These are phyloP conservation scores for Fomes fomentarius DNA, from an alignment of 1,284 basidiomycete genomes.

Conservation along the genomic window DNA sequence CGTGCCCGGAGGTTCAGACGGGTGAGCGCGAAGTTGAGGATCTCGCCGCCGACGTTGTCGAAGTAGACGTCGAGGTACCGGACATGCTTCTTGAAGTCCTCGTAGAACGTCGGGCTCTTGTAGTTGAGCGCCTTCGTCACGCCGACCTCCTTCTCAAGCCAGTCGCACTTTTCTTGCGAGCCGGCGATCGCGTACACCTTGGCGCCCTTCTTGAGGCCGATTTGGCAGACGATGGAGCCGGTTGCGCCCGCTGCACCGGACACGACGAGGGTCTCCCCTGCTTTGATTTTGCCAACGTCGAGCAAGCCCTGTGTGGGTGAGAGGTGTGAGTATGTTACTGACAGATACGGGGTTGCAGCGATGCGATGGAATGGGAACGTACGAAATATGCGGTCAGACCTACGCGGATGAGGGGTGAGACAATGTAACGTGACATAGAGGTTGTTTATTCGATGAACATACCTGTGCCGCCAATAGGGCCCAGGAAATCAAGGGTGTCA, in stretches of 20 bases:
- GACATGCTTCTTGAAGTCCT: conserved; percentile 62
- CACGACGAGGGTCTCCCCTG: conserved; percentile 83
- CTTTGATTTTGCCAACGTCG: conserved; percentile 78
- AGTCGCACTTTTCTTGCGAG: conserved; percentile 78
- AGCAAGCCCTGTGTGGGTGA: conserved; percentile 68
- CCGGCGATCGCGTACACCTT: conserved; percentile 87
- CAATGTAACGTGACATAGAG: neutral
- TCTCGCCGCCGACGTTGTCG: conserved; percentile 88
- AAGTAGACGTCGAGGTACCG: conserved; percentile 82
- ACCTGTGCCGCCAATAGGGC: conserved; percentile 76
- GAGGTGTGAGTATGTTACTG: neutral
- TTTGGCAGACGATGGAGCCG: conserved; percentile 74
- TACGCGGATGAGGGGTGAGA: conserved; percentile 29
- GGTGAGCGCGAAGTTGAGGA: conserved; percentile 76
- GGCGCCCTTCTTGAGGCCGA: conserved; percentile 75
- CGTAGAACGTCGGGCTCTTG: conserved; percentile 74
- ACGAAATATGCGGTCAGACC: conserved; percentile 88
- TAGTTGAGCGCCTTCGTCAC: conserved; percentile 88
- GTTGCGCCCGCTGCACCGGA: conserved; percentile 92
- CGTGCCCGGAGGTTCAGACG: conserved; percentile 78
- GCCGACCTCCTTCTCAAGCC: conserved; percentile 81
- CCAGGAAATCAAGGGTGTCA: conserved; percentile 74
- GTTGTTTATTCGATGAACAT: conserved; percentile 19
- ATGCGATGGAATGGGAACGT: too few relatives aligned
- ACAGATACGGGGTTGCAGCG: too few relatives aligned